phyloP scores from a whole-genome alignment of 352 stramenopile species.

The Pythium angustatum region DNA sequence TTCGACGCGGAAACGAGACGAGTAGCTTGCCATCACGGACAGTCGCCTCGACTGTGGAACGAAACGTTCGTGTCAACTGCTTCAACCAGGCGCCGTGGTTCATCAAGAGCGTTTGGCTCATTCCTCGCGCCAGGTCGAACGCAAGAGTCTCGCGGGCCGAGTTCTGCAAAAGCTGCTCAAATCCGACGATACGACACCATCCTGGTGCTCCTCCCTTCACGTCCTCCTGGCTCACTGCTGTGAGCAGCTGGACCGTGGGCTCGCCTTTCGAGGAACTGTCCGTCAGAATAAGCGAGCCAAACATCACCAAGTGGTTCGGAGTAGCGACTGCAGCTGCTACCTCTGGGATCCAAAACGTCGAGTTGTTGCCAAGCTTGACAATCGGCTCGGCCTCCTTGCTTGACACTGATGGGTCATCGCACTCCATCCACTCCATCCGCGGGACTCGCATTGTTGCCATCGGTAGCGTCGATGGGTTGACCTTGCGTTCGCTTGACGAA shows the following conservation, averaged over 20 bases:
- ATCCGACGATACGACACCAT: conserved; percentile 25
- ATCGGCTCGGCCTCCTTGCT: not conserved
- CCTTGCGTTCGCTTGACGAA: conserved; percentile 9
- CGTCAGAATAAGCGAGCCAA: conserved; percentile 21
- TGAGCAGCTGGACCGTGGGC: conserved; percentile 21
- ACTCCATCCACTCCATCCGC: not conserved
- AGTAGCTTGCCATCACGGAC: conserved; percentile 6
- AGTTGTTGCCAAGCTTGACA: conserved; percentile 8
- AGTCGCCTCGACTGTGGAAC: not conserved
- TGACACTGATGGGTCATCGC: not conserved
- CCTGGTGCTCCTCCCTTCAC: conserved; percentile 14
- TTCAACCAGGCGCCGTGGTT: conserved; percentile 15
- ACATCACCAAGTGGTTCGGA: conserved; percentile 16
- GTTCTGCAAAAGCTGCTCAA: conserved; percentile 16
- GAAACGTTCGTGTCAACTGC: conserved; percentile 5
- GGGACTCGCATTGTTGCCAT: not conserved
- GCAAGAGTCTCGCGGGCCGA: conserved; percentile 12
- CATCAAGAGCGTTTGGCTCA: conserved; percentile 5
- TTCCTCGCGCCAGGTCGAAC: not conserved
- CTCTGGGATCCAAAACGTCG: conserved; percentile 8
- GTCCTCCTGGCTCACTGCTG: conserved; percentile 9
- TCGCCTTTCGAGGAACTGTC: conserved; percentile 5
- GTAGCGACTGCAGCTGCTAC: not conserved
- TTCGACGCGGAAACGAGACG: conserved; percentile 10
- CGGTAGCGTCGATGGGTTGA: not conserved